Base-by-base conservation (phyloP, 2,329 filamentous ascomycete genomes). In the Aureobasidium sp. region DNA sequence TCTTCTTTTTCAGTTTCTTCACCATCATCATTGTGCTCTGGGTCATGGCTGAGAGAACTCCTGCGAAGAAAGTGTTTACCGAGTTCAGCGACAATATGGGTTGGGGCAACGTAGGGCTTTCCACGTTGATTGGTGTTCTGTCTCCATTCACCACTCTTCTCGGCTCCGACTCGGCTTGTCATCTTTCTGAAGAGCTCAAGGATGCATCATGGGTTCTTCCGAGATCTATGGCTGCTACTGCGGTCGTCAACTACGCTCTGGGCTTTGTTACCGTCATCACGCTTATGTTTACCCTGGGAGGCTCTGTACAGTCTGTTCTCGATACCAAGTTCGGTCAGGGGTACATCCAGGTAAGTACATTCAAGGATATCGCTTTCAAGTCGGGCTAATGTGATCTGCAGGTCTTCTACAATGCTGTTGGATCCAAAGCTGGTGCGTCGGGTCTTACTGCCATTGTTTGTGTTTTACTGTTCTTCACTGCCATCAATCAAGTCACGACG, bases 1-100 rank as follows among this genome's bases (percentile, higher is more conserved):
- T 76, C 3, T 75, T 77, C 62, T 66, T 75, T 41, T 66, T 77
- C 30, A 74, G 70, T 37, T 78, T 73, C 66, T 67, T 73, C 4
- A 67, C 71, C 2, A 65, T 72, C 1, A 63, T 65, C 58, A 57
- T 65, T 7, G 54, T 66, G 6, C 59, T 68, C 21, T 65, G 62
- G 64, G 68, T 69, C 16, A 63, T 71, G 25, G 65, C 69, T 7
- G 70, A 70, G 15, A 65, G 67, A 15, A 66, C 65, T 11, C 60
- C 65, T 32, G 66, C 66, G 5, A 67, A 48, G 61, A 63, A 68
- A 5, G 75, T 76, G 2, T 77, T 76, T 63, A 72, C 70, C 1
- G 63, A 72, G 4, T 75, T 76, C 62, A 67, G 69, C 25, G 74
- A 73, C 49, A 63, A 66, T 1, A 75, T 74, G 1, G 73, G 74